Evolutionary conservation across 805 yeast genomes (phyloP), one percentile per base, ranked within the genome.

Genomic region (Saccharomycopsis vini): DNA sequence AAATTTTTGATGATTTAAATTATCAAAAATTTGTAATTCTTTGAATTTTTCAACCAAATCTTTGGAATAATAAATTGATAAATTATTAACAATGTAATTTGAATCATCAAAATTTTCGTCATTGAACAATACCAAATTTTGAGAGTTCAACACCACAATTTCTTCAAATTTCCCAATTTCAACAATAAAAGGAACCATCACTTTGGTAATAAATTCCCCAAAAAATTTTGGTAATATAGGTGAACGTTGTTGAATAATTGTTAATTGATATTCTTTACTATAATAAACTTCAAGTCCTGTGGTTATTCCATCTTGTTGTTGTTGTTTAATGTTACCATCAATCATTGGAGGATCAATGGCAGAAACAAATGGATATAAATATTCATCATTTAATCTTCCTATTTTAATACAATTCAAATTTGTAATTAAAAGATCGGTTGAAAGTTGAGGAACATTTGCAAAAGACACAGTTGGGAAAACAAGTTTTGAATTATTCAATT

Each of bases 361-460:
- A 0, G 95, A 82, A 0, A 80, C 79, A 62, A 90, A 86, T 2
- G 97, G 95, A 56, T 82, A 84, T 6, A 88, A 60, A 50, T 67
- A 73, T 2, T 64, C 59, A 41, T 78, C 79, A 53, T 82, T 81
- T 23, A 89, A 61, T 13, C 72, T 56, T 9, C 73, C 77, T 3
- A 80, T 67, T 31, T 72, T 72, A 44, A 60, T 50, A 46, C 80
- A 72, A 3, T 66, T 68, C 20, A 73, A 62, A n/a, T 79, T 75
- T 54, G 81, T 81, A 7, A 88, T 66, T 21, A 90, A 62, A 24
- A 89, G 65, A 59, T 89, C 97, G 4, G 73, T 60, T 0, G 89
- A 62, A 39, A 90, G 63, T 59, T 92, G 98, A 0, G 97, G 94
- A 3, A 88, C 81, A 55, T 90, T 92, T 5, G 95, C 97, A 4